phyloP scores from a whole-genome alignment of 2,329 filamentous ascomycete species.

The Cladophialophora yegresii region DNA sequence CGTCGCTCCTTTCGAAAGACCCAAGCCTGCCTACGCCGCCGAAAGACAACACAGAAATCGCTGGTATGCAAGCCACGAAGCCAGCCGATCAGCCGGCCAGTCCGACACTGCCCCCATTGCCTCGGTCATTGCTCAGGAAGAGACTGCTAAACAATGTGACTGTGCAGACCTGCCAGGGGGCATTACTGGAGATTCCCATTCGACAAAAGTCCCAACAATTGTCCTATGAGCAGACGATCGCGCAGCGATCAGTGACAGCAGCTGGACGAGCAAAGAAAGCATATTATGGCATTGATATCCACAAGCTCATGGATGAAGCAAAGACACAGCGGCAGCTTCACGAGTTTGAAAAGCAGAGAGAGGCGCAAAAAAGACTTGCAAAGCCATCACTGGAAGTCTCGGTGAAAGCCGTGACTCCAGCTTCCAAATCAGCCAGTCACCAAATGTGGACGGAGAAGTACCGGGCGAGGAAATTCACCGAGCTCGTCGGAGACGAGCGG shows the following conservation, averaged over 20 bases:
- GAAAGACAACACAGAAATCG: conserved; percentile 6
- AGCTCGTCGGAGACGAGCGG: conserved; percentile 89
- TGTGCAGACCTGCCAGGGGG: conserved; percentile 54
- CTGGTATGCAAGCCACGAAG: neutral
- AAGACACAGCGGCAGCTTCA: conserved; percentile 57
- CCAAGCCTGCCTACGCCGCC: conserved; percentile 7
- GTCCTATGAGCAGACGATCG: conserved; percentile 58
- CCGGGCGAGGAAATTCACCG: conserved; percentile 84
- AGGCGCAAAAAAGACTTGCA: conserved; percentile 34
- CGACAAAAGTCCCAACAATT: conserved; percentile 43
- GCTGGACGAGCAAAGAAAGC: conserved; percentile 60
- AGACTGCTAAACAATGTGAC: conserved; percentile 36
- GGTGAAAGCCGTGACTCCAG: conserved; percentile 38
- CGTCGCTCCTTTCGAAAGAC: neutral
- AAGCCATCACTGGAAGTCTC: conserved; percentile 33
- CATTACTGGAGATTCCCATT: conserved; percentile 47
- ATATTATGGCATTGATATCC: conserved; percentile 93
- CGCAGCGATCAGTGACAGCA: conserved; percentile 53
- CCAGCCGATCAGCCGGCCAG: conserved; percentile 2
- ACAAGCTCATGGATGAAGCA: conserved; percentile 72
- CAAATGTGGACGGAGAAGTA: conserved; percentile 95
- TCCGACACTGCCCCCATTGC: conserved; percentile 14
- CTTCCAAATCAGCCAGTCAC: conserved; percentile 41
- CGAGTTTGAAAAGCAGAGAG: conserved; percentile 37
- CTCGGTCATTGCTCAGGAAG: conserved; percentile 29